Conservation (phyloP, 1,284 basidiomycete genomes). For the Papiliotrema nemorosa region DNA sequence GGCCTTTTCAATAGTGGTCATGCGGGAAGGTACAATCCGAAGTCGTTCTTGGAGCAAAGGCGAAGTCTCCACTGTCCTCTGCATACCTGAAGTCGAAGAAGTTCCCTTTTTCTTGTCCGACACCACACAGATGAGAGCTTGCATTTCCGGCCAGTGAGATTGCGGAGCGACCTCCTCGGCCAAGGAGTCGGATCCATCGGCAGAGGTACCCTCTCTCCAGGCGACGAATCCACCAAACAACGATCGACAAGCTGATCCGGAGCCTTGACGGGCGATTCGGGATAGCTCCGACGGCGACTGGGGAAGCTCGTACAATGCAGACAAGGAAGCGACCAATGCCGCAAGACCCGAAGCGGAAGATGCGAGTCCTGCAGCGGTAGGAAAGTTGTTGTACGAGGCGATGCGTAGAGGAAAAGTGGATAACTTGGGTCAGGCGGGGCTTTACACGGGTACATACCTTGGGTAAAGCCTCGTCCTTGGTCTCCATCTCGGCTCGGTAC, state of each 20-base stretch:
- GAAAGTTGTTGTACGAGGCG: conserved; percentile 97
- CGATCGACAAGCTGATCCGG: conserved; percentile 94
- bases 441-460: conserved; percentile 56
- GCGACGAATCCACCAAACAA: conserved; percentile 97
- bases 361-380: conserved; percentile 94
- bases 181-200: conserved; percentile 78
- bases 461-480: conserved; percentile 59
- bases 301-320: conserved; percentile 78
- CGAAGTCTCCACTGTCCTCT: conserved; percentile 91
- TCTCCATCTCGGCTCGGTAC: conserved; percentile 71
- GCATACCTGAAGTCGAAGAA: conserved; percentile 93
- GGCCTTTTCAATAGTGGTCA: conserved; percentile 75
- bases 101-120: conserved; percentile 97
- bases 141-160: conserved; percentile 89
- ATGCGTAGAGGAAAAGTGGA: conserved; percentile 76
- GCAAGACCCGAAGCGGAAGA: conserved; percentile 97
- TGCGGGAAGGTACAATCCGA: conserved; percentile 81
- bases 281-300: conserved; percentile 70
- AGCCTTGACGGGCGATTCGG: conserved; percentile 91
- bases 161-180: conserved; percentile 84
- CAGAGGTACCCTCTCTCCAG: conserved; percentile 74
- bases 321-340: conserved; percentile 85
- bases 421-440: conserved; percentile 53
- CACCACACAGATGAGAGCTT: conserved; percentile 96
- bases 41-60: conserved; percentile 86